phyloP scores from a whole-genome alignment of 108 stramenopile species.

The Halocafeteria seosinensis region DNA sequence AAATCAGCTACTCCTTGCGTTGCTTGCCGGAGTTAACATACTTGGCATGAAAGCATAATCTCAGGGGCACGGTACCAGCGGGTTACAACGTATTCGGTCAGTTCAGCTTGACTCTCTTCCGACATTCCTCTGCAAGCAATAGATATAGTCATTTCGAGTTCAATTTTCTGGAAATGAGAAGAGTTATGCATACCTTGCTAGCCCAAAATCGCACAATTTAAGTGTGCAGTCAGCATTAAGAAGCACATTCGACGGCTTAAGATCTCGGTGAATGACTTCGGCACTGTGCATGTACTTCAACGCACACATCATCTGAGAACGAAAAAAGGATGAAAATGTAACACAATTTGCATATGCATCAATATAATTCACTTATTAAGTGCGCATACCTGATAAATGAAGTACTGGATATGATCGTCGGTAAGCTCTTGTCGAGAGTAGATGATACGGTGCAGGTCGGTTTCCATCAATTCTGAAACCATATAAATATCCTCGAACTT shows the following conservation, averaged over 20 bases:
- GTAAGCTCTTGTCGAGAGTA: constrained; percentile 86
- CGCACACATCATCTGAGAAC: constrained; percentile 9
- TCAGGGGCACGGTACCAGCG: constrained; percentile 74
- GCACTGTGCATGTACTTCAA: constrained; percentile 63
- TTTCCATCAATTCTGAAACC: constrained; percentile 91
- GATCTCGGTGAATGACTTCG: constrained; percentile 88
- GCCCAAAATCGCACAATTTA: constrained; percentile 95
- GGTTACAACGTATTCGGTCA: constrained; percentile 42
- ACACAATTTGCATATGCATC: neutral
- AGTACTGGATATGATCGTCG: constrained; percentile 91
- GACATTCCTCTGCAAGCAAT: constrained; percentile 67
- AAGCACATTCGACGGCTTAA: constrained; percentile 89
- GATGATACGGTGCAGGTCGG: constrained; percentile 94
- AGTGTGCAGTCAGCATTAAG: constrained; percentile 97
- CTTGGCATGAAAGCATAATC: constrained; percentile 99
- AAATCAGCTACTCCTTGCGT: no score
- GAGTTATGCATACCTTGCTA: no score
- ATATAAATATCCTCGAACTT: constrained; percentile 82
- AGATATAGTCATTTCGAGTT: no score
- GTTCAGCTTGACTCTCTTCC: constrained; percentile 27
- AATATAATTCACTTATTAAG: neutral
- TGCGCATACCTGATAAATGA: constrained; percentile 68
- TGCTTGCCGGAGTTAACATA: no score
- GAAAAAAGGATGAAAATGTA: neutral
- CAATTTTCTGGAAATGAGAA: no score